These are phyloP conservation scores for Gillenia trifoliata DNA, from an alignment of 306 rosid species.

Conservation along the genomic window DNA sequence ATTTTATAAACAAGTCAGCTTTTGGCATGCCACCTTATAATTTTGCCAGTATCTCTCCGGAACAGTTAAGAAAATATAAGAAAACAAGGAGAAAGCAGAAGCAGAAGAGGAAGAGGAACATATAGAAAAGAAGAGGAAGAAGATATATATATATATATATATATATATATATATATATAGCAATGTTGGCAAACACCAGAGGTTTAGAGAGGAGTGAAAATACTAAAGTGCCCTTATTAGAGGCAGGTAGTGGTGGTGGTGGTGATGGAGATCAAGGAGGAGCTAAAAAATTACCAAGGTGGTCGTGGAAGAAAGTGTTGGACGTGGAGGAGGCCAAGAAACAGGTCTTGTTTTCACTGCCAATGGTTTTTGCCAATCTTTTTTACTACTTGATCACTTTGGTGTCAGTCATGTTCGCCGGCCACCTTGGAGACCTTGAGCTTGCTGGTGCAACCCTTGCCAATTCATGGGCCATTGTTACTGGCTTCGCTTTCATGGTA, in stretches of 20 bases:
- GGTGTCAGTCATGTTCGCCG: conserved; percentile 82
- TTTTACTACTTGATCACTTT: conserved; percentile 52
- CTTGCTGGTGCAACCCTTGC: conserved; percentile 87
- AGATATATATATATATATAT: too few relatives aligned
- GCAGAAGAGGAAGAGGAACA: neutral
- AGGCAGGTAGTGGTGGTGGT: neutral
- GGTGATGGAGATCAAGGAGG: conserved; percentile 5
- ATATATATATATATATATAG: too few relatives aligned
- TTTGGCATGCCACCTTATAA: too few relatives aligned
- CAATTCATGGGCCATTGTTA: conserved; percentile 73
- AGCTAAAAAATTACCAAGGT: conserved; percentile 1
- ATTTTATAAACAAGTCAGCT: too few relatives aligned
- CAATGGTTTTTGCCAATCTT: conserved; percentile 68
- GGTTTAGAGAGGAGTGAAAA: neutral
- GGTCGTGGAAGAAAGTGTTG: conserved; percentile 49
- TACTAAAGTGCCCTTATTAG: neutral
- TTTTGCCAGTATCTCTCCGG: too few relatives aligned
- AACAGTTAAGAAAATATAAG: neutral
- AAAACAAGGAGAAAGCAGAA: neutral
- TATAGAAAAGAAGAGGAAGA: neutral
- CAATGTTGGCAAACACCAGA: neutral
- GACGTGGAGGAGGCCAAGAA: conserved; percentile 57
- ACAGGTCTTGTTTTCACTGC: conserved; percentile 54
- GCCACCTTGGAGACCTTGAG: conserved; percentile 74
- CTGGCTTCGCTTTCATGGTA: conserved; percentile 66